These are phyloP conservation scores for Backusella circina DNA, from an alignment of 192 early-diverging fungal genomes.

Conservation along the genomic window DNA sequence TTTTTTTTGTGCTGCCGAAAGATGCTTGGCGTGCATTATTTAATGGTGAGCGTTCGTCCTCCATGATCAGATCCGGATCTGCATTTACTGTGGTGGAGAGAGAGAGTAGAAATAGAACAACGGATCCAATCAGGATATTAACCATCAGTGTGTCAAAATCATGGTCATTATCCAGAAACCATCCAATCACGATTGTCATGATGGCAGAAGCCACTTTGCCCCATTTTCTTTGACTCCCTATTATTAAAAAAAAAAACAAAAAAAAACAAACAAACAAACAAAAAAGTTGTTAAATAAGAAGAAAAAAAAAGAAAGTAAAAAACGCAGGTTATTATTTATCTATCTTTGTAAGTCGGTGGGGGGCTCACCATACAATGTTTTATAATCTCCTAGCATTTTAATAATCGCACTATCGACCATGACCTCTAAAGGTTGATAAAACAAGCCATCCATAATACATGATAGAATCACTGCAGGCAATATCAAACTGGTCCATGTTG, in stretches of 20 bases:
- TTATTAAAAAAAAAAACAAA: constrained; percentile 1
- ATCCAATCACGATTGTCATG: constrained; percentile 15
- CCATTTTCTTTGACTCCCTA: constrained; percentile 11
- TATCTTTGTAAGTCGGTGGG: not conserved
- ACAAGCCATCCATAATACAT: constrained; percentile 19
- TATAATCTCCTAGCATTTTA: constrained; percentile 24
- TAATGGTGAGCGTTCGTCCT: constrained; percentile 9
- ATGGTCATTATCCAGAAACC: constrained; percentile 21
- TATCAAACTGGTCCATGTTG: constrained; percentile 6
- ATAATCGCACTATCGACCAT: constrained; percentile 22
- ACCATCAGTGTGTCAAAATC: constrained; percentile 28
- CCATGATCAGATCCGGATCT: not conserved
- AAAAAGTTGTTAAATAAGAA: not conserved
- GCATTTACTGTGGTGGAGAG: constrained; percentile 4
- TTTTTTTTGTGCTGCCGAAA: not conserved
- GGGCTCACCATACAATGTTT: constrained; percentile 25
- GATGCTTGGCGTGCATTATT: constrained; percentile 2
- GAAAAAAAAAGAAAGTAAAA: not conserved
- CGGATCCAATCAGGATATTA: constrained; percentile 9
- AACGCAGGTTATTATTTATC: not conserved
- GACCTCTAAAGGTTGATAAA: constrained; percentile 16
- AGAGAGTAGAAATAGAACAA: constrained; percentile 16
- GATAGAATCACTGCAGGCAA: constrained; percentile 5
- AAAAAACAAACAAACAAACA: not conserved
- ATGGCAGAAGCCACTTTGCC: constrained; percentile 10